Base-by-base conservation (phyloP, 768 basidiomycete species). In the Asterophora parasitica region DNA sequence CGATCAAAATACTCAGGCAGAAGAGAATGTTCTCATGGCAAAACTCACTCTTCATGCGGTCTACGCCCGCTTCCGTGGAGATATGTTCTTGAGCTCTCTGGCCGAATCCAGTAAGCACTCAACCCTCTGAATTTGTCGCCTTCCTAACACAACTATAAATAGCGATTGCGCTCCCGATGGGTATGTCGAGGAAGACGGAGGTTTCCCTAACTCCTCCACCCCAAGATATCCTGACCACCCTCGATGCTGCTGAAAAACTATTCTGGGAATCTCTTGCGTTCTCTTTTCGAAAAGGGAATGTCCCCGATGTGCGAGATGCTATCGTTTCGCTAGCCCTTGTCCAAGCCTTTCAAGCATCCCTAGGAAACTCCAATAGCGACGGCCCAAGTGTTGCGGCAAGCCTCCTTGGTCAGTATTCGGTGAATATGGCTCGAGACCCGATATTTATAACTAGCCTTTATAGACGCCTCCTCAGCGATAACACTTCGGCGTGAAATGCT, bases 41-140 rank as follows among this genome's bases (percentile, higher is more conserved):
- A 83, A 79, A 53, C 67, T 95, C n/a, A 83, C 82, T 0, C 66
- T 97, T 23, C 81, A 88, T 44, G 78, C 83, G 20, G 87, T 86
- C 1, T 83, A 93, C 55, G 75, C 77, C 31, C 82, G 81, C 6
- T 91, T 95, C 71, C 79, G 80, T 27, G 75, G 81, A 0, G 93
- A 97, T 61, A 88, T 96, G 71, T 88, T 93, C 61, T 71, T 96
- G 49, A 92, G 85, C 59, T 93, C 93, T 13, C 69, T 97, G 17
- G 78, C 85, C 0, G 95, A 98, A 62, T 95, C 95, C 1, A 84
- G 93, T 95, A 58, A 30, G 90, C 68, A 12, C 35, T 20, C 30
- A 49, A 11, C 38, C 31, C 28, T 8, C 20, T n/a, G 9, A 16
- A 42, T 27, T 28, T 26, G 11, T 23, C 36, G 17, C 16, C 32